Conservation (phyloP, 169 alveolate species). For the Plasmodium fragile region DNA sequence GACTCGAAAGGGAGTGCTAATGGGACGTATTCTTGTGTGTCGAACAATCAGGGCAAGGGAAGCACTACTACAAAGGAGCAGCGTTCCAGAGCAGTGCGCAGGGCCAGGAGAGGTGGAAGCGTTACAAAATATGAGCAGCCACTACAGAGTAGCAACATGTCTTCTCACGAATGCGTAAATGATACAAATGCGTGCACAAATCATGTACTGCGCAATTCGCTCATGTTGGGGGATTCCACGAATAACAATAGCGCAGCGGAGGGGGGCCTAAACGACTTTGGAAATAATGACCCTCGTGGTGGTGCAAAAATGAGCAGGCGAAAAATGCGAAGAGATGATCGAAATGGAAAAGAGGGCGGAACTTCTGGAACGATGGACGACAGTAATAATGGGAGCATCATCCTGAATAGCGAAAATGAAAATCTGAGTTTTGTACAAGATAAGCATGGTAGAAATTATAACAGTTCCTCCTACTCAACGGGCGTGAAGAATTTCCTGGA, state of each 20-base stretch:
- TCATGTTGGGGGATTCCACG: not conserved
- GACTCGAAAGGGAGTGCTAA: slow-evolving; percentile 24
- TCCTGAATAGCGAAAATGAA: slow-evolving; percentile 1
- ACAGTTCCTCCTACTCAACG: not conserved
- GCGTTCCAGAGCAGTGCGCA: not conserved
- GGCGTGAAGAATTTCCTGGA: slow-evolving; percentile 53
- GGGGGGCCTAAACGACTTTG: not conserved
- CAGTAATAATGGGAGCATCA: not conserved
- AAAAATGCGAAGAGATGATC: slow-evolving; percentile 5
- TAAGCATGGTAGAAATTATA: not conserved
- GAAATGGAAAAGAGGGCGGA: not conserved
- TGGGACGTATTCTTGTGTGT: slow-evolving; percentile 19
- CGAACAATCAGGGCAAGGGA: not conserved
- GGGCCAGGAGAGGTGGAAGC: not conserved
- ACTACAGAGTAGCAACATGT: slow-evolving; percentile 1
- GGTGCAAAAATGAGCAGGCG: not conserved
- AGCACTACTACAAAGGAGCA: not conserved
- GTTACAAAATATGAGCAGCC: not conserved
- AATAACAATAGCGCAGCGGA: not conserved
- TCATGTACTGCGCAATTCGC: not conserved
- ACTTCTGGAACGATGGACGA: slow-evolving; percentile 6
- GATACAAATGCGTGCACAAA: not conserved
- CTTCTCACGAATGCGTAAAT: not conserved
- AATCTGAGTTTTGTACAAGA: not conserved
- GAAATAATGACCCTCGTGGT: not conserved